Evolutionary conservation across 495 filamentous ascomycete species (phyloP).

Genomic region (Lophium mytilinum): DNA sequence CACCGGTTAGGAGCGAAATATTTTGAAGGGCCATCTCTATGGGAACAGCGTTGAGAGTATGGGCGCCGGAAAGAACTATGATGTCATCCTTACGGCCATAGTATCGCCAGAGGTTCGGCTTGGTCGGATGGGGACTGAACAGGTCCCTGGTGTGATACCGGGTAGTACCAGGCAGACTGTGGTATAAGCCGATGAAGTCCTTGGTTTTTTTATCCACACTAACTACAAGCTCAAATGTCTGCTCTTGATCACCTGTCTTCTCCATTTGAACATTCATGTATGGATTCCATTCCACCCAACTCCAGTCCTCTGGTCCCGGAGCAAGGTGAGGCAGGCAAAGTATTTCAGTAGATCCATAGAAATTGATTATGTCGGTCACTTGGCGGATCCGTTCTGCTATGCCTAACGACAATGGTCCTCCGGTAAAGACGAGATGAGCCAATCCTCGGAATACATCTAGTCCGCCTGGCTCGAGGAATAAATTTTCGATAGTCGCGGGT

Average conservation of each 20-base stretch:
- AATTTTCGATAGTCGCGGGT: slow-evolving; percentile 6
- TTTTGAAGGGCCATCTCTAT: slow-evolving; percentile 29
- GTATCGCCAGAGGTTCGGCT: slow-evolving; percentile 18
- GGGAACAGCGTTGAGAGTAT: slow-evolving; percentile 38
- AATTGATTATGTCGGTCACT: slow-evolving; percentile 6
- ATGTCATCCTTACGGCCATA: slow-evolving; percentile 32
- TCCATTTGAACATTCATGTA: slow-evolving; percentile 9
- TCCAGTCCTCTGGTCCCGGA: slow-evolving; percentile 10
- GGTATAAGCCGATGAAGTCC: slow-evolving; percentile 3
- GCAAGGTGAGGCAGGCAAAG: slow-evolving; percentile 6
- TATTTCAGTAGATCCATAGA: slow-evolving; percentile 16
- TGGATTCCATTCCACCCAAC: slow-evolving; percentile 15
- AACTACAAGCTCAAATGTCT: slow-evolving; percentile 9
- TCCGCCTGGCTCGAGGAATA: slow-evolving; percentile 3
- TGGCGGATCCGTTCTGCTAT: slow-evolving; percentile 1
- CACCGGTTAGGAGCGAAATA: slow-evolving; percentile 17
- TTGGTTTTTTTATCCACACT: background rate
- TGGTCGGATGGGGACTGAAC: slow-evolving; percentile 15
- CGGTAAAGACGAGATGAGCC: slow-evolving; percentile 8
- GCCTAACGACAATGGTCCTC: slow-evolving; percentile 5
- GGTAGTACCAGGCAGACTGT: slow-evolving; percentile 2
- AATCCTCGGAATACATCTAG: slow-evolving; percentile 8
- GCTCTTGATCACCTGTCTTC: background rate
- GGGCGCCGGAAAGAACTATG: slow-evolving; percentile 37
- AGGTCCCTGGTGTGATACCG: slow-evolving; percentile 13